Percentiles rank a stretch among this genome's conserved stretches.
Evolutionary conservation across 495 filamentous ascomycete genomes (phyloP).

Genomic region (Podospora appendiculata): DNA sequence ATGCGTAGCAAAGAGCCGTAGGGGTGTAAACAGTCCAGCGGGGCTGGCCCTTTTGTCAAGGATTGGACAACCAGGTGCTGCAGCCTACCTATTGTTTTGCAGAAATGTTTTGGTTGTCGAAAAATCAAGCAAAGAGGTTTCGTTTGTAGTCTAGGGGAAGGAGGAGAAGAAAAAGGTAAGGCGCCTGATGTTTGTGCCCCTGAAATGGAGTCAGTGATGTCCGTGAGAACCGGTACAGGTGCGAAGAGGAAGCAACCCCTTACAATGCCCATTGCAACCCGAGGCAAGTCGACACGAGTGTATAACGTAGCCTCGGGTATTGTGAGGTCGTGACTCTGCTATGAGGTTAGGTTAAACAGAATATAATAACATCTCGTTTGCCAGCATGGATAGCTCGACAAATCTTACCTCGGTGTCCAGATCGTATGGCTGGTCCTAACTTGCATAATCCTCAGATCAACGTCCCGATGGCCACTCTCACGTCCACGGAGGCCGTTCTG

Average conservation of each 20-base stretch:
- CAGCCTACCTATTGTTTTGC: background rate
- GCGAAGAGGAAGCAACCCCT: background rate
- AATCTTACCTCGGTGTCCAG: slow-evolving; percentile 5
- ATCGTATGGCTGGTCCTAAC: background rate
- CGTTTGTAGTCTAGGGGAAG: background rate
- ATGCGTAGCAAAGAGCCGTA: background rate
- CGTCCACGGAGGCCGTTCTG: slow-evolving; percentile 7
- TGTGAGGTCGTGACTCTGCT: background rate
- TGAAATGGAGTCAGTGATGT: background rate
- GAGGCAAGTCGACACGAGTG: background rate
- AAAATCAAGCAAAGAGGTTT: background rate
- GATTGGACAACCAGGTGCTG: no score
- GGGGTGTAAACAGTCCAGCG: background rate
- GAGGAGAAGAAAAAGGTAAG: background rate
- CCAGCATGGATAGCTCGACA: slow-evolving; percentile 11
- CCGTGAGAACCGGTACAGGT: background rate
- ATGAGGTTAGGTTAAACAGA: background rate
- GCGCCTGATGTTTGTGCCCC: background rate
- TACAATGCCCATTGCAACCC: background rate
- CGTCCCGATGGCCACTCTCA: slow-evolving; percentile 10
- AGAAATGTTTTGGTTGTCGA: background rate
- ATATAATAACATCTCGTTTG: slow-evolving; percentile 8
- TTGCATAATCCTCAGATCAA: slow-evolving; percentile 6
- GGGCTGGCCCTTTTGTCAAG: no score
- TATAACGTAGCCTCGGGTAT: background rate